Percentiles rank a stretch among this genome's conserved stretches.
phyloP scores from a whole-genome alignment of 176 grass and related monocot species.

The Oryza coarctata region DNA sequence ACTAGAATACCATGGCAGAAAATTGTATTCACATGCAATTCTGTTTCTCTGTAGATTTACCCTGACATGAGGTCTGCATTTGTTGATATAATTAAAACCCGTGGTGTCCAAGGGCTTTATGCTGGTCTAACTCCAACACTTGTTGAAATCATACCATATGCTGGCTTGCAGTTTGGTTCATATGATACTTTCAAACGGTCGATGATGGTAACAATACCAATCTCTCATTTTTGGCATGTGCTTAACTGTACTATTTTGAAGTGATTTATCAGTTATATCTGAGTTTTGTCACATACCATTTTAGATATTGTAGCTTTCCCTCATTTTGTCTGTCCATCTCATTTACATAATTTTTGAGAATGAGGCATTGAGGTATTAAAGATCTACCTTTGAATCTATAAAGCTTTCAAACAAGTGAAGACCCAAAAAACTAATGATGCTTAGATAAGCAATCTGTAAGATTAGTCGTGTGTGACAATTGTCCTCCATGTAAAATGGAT shows the following conservation, averaged over 20 bases:
- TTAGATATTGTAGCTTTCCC: conserved; percentile 6
- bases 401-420: not conserved
- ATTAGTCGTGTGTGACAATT: not conserved
- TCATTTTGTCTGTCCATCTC: not conserved
- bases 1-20: not conserved
- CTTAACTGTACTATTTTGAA: not conserved
- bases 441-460: not conserved
- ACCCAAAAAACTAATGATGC: not conserved
- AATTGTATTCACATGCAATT: conserved; percentile 15
- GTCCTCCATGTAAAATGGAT: not conserved
- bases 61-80: conserved; percentile 86
- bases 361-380: not conserved
- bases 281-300: not conserved
- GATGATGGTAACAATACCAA: conserved; percentile 71
- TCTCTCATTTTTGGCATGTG: not conserved
- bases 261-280: not conserved
- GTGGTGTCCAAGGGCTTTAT: conserved; percentile 86
- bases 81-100: conserved; percentile 65
- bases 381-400: not conserved
- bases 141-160: conserved; percentile 97
- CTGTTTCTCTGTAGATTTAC: conserved; percentile 61
- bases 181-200: conserved; percentile 94
- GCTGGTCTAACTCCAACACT: conserved; percentile 76
- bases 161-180: conserved; percentile 91
- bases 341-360: not conserved